Evolutionary conservation across 1,284 basidiomycete genomes (phyloP).

Genomic region (Heterobasidion parviporum): DNA sequence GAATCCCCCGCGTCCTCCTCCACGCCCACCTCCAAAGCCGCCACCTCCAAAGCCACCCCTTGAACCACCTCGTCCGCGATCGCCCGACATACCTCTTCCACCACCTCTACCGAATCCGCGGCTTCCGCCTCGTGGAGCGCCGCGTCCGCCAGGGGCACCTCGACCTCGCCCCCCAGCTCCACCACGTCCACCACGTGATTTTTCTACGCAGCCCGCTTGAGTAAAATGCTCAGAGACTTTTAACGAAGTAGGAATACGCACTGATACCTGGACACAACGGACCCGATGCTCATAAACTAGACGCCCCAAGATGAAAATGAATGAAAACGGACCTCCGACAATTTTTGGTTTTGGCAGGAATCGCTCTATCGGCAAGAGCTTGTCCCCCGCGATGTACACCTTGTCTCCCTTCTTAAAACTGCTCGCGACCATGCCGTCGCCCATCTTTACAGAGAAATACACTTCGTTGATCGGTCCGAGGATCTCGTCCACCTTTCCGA

Average conservation of each 20-base stretch:
- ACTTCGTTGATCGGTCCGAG: conserved; percentile 98
- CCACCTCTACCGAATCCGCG: conserved; percentile 33
- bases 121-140: conserved; percentile 29
- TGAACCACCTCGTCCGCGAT: conserved; percentile 21
- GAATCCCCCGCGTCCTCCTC: conserved; percentile 22
- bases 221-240: too few relatives aligned
- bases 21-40: conserved; percentile 27
- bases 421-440: conserved; percentile 89
- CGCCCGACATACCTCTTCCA: conserved; percentile 33
- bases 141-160: conserved; percentile 38
- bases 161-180: conserved; percentile 33
- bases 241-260: too few relatives aligned
- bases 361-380: conserved; percentile 91
- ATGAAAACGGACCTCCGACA: conserved; percentile 47
- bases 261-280: neutral
- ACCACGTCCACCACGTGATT: conserved; percentile 20
- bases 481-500: conserved; percentile 96
- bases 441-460: conserved; percentile 98
- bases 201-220: conserved; percentile 30
- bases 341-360: conserved; percentile 97
- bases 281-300: conserved; percentile 15
- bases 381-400: conserved; percentile 95
- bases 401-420: conserved; percentile 98
- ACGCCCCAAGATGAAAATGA: conserved; percentile 4
- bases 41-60: conserved; percentile 29